Evolutionary conservation across 345 rosid genomes (phyloP).

Genomic region (Bruguiera gymnorhiza): DNA sequence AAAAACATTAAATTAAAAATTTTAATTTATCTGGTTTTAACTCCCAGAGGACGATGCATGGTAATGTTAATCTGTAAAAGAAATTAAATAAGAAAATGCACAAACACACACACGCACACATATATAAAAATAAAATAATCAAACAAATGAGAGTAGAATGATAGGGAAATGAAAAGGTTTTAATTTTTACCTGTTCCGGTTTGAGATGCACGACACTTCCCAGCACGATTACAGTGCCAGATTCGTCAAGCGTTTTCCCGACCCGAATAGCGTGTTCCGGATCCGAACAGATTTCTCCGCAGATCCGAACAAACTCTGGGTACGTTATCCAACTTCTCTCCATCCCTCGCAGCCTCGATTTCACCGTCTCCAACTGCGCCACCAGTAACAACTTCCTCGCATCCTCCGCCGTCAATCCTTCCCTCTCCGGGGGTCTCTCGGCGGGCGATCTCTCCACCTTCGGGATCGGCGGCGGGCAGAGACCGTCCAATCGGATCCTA

Average conservation of each 20-base stretch:
- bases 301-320: slow-evolving; percentile 54
- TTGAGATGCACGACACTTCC: slow-evolving; percentile 61
- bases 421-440: slow-evolving; percentile 14
- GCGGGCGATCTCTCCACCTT: slow-evolving; percentile 11
- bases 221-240: slow-evolving; percentile 71
- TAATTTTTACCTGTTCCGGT: slow-evolving; percentile 68
- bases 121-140: not conserved
- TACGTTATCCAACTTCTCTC: slow-evolving; percentile 51
- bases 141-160: not conserved
- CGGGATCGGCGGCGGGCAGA: slow-evolving; percentile 37
- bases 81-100: slow-evolving; percentile 4
- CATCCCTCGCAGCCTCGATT: slow-evolving; percentile 51
- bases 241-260: slow-evolving; percentile 69
- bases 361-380: slow-evolving; percentile 66
- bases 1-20: not conserved
- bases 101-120: no score
- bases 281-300: slow-evolving; percentile 58
- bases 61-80: slow-evolving; percentile 21
- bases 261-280: slow-evolving; percentile 42
- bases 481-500: slow-evolving; percentile 55
- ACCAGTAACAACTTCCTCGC: slow-evolving; percentile 71
- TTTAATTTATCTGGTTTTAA: slow-evolving; percentile 26
- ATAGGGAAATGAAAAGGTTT: not conserved
- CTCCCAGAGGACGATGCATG: slow-evolving; percentile 25
- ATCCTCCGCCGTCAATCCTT: slow-evolving; percentile 45